Percentiles rank a stretch among this genome's conserved stretches.
phyloP scores from a whole-genome alignment of 306 rosid species.

The Cicer judaicum region DNA sequence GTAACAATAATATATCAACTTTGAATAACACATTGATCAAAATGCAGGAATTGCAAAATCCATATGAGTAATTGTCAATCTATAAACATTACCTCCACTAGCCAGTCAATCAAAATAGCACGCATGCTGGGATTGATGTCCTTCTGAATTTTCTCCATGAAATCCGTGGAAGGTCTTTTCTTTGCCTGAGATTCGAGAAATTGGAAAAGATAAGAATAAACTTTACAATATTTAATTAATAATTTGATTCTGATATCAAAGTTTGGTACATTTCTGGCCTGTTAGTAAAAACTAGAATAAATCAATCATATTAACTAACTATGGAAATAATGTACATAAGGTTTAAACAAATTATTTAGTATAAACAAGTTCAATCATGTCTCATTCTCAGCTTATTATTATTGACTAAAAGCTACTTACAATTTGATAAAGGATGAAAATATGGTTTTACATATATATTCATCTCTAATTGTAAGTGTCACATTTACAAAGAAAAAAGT shows the following conservation, averaged over 20 bases:
- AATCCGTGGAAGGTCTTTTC: slow-evolving; percentile 89
- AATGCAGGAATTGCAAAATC: background rate
- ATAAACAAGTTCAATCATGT: background rate
- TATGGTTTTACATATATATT: background rate
- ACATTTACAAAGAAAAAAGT: no score
- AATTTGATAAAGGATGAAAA: background rate
- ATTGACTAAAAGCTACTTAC: background rate
- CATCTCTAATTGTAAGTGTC: no score
- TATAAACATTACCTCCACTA: slow-evolving; percentile 76
- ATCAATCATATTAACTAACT: background rate
- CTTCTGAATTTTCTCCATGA: slow-evolving; percentile 87
- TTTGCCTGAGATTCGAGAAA: slow-evolving; percentile 57
- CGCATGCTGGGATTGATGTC: slow-evolving; percentile 90
- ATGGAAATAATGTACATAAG: background rate
- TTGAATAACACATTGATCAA: slow-evolving; percentile 8
- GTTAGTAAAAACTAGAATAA: background rate
- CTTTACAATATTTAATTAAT: background rate
- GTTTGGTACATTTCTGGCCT: background rate
- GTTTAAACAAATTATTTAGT: background rate
- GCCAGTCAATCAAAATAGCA: slow-evolving; percentile 89
- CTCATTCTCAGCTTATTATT: no score
- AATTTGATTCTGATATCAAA: background rate
- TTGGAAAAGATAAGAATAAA: slow-evolving; percentile 2
- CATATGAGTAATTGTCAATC: slow-evolving; percentile 2
- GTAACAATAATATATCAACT: background rate